Evolutionary conservation across 164 flowering plant genomes (phyloP).

Genomic region (Tetracentron sinense): DNA sequence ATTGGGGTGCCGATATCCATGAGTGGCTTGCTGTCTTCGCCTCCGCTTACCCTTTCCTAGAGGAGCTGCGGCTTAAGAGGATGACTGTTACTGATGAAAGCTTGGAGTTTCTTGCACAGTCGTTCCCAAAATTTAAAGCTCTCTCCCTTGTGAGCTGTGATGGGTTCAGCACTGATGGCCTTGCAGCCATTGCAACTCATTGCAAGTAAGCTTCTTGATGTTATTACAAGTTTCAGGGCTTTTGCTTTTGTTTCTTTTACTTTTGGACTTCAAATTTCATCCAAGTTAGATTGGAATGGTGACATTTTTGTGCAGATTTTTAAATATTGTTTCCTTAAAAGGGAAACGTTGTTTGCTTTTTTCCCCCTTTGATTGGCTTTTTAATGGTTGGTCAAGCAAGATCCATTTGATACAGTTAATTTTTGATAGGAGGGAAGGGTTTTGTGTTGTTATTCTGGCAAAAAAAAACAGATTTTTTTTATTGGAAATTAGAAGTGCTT

Average conservation of each 20-base stretch:
- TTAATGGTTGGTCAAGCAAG: not conserved
- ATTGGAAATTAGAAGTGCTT: slow-evolving; percentile 3
- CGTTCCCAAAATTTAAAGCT: slow-evolving; percentile 48
- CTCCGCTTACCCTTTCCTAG: slow-evolving; percentile 49
- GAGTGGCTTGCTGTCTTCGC: slow-evolving; percentile 62
- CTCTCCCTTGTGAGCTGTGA: slow-evolving; percentile 71
- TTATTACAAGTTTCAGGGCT: not conserved
- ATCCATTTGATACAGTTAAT: not conserved
- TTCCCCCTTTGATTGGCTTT: not conserved
- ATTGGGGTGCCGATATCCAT: slow-evolving; percentile 75
- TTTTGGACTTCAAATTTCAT: too few relatives aligned
- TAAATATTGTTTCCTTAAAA: not conserved
- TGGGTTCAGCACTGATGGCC: slow-evolving; percentile 76
- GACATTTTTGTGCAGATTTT: too few relatives aligned
- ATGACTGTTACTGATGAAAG: slow-evolving; percentile 67
- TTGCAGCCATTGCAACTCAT: slow-evolving; percentile 58
- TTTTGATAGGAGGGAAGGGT: not conserved
- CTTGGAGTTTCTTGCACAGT: slow-evolving; percentile 52
- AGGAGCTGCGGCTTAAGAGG: slow-evolving; percentile 72
- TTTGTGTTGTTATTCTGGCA: not conserved
- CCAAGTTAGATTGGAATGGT: not conserved
- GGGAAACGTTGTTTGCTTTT: not conserved
- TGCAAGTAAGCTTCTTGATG: slow-evolving; percentile 51
- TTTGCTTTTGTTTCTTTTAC: not conserved
- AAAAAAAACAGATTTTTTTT: too few relatives aligned